phyloP scores from a whole-genome alignment of 768 basidiomycete species.

The Pleurotus platypus region DNA sequence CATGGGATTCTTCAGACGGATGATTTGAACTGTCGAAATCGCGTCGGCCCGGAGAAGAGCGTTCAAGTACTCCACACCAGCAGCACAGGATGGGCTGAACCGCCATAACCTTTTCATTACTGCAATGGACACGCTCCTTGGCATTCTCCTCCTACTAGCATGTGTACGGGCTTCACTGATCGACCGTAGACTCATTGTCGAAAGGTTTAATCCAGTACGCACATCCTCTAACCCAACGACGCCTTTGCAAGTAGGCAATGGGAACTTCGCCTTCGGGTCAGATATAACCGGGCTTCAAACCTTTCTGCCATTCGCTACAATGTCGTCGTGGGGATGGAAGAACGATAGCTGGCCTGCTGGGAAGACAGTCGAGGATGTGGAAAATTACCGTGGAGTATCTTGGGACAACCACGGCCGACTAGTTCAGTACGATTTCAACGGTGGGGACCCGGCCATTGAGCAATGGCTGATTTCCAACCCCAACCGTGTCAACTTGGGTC shows the following conservation, averaged over 20 bases:
- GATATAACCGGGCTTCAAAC: constrained; percentile 60
- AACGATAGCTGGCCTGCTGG: constrained; percentile 49
- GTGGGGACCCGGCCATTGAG: constrained; percentile 38
- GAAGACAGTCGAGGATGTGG: constrained; percentile 37
- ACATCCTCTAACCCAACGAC: constrained; percentile 42
- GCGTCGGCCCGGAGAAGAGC: too few species aligned
- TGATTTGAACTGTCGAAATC: too few species aligned
- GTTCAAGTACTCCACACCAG: too few species aligned
- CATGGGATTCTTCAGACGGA: too few species aligned
- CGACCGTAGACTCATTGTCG: constrained; percentile 41
- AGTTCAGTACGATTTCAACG: constrained; percentile 47
- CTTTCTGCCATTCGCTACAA: constrained; percentile 48
- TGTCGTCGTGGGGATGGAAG: constrained; percentile 63
- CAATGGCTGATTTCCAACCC: constrained; percentile 59
- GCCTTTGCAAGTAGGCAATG: constrained; percentile 60
- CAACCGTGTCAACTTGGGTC: constrained; percentile 53
- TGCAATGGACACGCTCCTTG: too few species aligned
- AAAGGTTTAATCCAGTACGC: constrained; percentile 47
- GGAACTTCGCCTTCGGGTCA: constrained; percentile 58
- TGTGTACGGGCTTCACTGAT: constrained; percentile 19
- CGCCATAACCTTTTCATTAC: too few species aligned
- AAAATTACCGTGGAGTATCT: constrained; percentile 42
- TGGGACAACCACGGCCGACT: constrained; percentile 48
- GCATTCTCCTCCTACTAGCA: background rate
- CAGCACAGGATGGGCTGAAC: too few species aligned